A percentile compares a stretch with the other conserved stretches of the same genome.
phyloP scores from a whole-genome alignment of 768 basidiomycete genomes.

The Russula dissimulans region DNA sequence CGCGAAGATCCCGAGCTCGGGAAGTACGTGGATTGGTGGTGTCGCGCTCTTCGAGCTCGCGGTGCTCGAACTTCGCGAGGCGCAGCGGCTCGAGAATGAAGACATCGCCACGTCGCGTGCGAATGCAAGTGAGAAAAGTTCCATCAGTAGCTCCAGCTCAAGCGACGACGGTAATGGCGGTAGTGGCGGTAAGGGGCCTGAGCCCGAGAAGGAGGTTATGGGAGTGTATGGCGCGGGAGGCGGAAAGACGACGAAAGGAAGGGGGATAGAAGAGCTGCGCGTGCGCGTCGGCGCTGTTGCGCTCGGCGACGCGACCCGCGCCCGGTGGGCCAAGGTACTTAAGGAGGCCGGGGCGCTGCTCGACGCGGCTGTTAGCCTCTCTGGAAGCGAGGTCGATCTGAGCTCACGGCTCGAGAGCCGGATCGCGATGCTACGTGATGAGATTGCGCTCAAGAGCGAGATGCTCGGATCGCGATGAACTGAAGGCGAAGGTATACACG shows the following conservation, averaged over 20 bases:
- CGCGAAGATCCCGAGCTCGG: conserved; percentile 27
- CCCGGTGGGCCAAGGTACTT: conserved; percentile 40
- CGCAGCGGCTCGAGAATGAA: conserved; percentile 14
- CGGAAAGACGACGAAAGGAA: not conserved
- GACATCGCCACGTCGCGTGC: not conserved
- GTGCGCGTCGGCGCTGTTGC: conserved; percentile 13
- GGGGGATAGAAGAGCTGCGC: not conserved
- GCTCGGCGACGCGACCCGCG: not conserved
- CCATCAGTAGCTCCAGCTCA: not conserved
- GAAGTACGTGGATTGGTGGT: conserved; percentile 60
- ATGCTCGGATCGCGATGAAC: conserved; percentile 26
- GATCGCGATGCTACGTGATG: conserved; percentile 58
- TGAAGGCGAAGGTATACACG: not conserved
- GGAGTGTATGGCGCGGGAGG: not conserved
- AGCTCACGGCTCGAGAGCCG: conserved; percentile 61
- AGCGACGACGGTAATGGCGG: conserved; percentile 11
- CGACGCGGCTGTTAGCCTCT: conserved; percentile 39
- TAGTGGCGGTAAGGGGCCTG: not conserved
- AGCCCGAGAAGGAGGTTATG: not conserved
- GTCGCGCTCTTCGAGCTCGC: conserved; percentile 63
- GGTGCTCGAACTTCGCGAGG: conserved; percentile 58
- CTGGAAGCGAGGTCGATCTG: conserved; percentile 50
- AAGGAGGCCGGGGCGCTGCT: conserved; percentile 41
- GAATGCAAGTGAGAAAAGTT: not conserved
- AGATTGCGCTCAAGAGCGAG: conserved; percentile 55